These are phyloP conservation scores for Saccharomycopsis sp. DNA, from an alignment of 805 yeast genomes.

Conservation along the genomic window DNA sequence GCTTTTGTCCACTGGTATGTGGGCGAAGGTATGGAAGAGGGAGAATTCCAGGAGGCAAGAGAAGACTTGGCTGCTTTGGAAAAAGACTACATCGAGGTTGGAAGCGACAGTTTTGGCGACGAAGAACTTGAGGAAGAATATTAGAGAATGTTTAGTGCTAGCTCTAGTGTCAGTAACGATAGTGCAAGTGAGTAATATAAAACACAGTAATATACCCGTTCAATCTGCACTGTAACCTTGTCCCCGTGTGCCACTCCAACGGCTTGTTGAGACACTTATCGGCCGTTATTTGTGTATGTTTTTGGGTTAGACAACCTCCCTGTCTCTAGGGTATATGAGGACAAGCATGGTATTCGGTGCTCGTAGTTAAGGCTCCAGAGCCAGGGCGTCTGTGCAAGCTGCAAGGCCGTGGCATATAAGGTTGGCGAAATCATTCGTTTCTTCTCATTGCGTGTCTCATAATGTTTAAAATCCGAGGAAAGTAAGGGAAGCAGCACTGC, in stretches of 20 bases:
- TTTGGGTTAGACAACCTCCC: too few relatives aligned
- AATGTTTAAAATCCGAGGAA: not conserved
- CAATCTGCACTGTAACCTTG: not conserved
- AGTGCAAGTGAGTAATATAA: too few relatives aligned
- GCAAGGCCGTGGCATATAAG: not conserved
- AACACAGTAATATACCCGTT: not conserved
- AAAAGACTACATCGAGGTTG: constrained; percentile 94
- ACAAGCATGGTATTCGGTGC: too few relatives aligned
- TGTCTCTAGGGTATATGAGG: not conserved
- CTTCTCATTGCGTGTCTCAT: not conserved
- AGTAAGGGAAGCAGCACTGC: too few relatives aligned
- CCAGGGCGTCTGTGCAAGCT: too few relatives aligned
- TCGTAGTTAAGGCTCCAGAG: too few relatives aligned
- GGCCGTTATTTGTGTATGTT: not conserved
- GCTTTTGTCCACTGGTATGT: constrained; percentile 99
- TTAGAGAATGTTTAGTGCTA: too few relatives aligned
- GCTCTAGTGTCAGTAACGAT: too few relatives aligned
- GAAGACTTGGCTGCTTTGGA: constrained; percentile 96
- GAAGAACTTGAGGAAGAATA: constrained; percentile 35
- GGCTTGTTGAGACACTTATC: not conserved
- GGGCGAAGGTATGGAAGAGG: constrained; percentile 99
- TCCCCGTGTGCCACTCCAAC: not conserved
- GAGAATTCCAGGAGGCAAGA: constrained; percentile 98
- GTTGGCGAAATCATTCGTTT: not conserved
- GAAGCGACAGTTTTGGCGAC: constrained; percentile 80